phyloP scores from a whole-genome alignment of 129 eudicot genomes.

The Saussurea involucrata region DNA sequence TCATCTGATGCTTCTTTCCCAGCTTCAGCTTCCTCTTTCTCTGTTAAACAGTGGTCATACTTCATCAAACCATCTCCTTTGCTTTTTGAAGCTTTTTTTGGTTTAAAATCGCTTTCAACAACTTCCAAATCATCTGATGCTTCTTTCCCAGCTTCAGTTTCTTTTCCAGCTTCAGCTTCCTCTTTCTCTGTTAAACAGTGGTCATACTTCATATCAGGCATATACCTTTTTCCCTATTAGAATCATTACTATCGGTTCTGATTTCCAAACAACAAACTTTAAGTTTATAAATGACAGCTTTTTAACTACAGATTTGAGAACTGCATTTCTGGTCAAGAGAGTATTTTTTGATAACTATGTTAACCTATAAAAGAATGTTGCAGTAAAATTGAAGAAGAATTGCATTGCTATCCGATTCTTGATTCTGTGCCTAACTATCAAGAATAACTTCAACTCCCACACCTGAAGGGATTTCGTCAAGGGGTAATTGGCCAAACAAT shows the following conservation, averaged over 20 bases:
- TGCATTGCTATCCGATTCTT: neutral
- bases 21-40: constrained; percentile 72
- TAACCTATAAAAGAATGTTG: neutral
- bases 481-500: neutral
- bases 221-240: neutral
- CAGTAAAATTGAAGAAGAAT: neutral
- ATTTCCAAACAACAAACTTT: neutral
- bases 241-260: neutral
- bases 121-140: constrained; percentile 23
- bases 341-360: neutral
- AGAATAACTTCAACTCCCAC: constrained; percentile 3
- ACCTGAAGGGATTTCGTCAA: neutral
- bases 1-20: constrained; percentile 46
- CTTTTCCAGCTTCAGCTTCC: constrained; percentile 78
- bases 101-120: constrained; percentile 9
- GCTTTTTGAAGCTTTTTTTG: constrained; percentile 20
- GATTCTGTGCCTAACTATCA: neutral
- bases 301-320: neutral
- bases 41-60: constrained; percentile 32
- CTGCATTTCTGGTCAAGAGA: neutral
- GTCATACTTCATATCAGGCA: constrained; percentile 4
- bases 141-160: constrained; percentile 64
- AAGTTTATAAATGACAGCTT: neutral
- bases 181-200: constrained; percentile 47
- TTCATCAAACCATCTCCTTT: constrained; percentile 17